Evolutionary conservation across 768 basidiomycete species (phyloP), one percentile per base, ranked within the genome.

Genomic region (Rhizopogon roseolus): DNA sequence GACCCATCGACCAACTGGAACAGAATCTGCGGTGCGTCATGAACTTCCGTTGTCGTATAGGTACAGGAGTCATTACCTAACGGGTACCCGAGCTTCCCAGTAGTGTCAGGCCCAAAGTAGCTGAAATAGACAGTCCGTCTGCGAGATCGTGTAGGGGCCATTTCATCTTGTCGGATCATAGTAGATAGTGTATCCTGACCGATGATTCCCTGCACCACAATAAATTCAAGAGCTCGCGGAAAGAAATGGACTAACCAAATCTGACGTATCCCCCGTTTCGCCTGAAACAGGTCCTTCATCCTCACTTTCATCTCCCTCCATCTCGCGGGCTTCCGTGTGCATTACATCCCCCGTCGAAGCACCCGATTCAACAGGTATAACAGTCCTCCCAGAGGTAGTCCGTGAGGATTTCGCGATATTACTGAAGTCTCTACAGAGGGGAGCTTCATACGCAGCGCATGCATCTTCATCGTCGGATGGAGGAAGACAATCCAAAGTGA

Each of bases 161-260:
- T 69, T 66, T 90, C 88, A 57, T 90, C 88, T 49, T 84, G 82
- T 38, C 82, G 78, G 60, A 90, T 89, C 84, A 88, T 88, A 16
- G 79, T 71, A 49, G 81, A 79, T 40, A 90, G 72, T 6, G 86
- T 81, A 60, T 90, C 88, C 58, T 90, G 86, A 16, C 85, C 79
- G 49, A 90, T 85, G 6, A 61, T 59, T n/a, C 87, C 88, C 87
- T 89, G 58, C 16, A 52, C 34, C 36, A 19, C 56, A 40, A 46
- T 45, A 38, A 44, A 44, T 54, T 32, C 36, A 52, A 56, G 55
- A 43, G 51, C 32, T 48, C 45, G 16, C 43, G 1, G 4, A 53
- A 41, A 44, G 34, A 29, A 54, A 51, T 13, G 7, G 40, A 34
- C 64, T 45, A 57, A 71, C 64, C 57, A 66, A 57, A 41, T 68